Evolutionary conservation across 139 green algal species (phyloP).

Genomic region (Pseudopediastrum boryanum): DNA sequence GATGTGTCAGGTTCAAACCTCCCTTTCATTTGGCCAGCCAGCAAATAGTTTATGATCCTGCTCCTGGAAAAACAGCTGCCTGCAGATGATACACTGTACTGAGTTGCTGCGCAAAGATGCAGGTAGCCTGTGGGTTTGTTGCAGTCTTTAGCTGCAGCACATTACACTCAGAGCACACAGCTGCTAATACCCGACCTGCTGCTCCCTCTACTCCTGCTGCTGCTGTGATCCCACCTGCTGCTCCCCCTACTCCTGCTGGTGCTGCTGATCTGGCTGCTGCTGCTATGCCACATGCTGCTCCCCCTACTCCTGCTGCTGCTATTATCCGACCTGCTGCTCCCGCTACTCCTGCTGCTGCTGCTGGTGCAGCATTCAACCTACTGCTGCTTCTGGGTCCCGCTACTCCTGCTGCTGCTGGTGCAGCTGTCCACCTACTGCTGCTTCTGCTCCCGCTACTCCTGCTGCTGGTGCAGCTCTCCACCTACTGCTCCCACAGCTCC

Average conservation of each 20-base stretch:
- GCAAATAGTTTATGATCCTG: not conserved
- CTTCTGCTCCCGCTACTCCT: no score
- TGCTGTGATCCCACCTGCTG: not conserved
- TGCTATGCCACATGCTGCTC: not conserved
- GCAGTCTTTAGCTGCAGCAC: constrained; percentile 36
- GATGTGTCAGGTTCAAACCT: not conserved
- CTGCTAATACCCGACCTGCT: no score
- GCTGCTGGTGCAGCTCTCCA: no score
- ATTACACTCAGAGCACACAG: no score
- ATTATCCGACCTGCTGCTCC: not conserved
- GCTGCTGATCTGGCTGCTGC: not conserved
- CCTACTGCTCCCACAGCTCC: no score
- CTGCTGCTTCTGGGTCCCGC: not conserved
- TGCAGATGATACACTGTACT: not conserved
- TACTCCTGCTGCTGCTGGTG: not conserved
- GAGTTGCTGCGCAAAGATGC: not conserved
- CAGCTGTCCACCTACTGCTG: no score
- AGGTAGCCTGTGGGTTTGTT: not conserved
- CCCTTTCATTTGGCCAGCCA: not conserved
- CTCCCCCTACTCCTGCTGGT: constrained; percentile 7
- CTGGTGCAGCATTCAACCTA: not conserved
- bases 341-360: not conserved
- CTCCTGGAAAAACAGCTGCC: not conserved
- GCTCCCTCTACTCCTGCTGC: not conserved
- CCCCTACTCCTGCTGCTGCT: not conserved